Base-by-base conservation (phyloP, 1,284 basidiomycete species). In the Rugosomyces carneus region DNA sequence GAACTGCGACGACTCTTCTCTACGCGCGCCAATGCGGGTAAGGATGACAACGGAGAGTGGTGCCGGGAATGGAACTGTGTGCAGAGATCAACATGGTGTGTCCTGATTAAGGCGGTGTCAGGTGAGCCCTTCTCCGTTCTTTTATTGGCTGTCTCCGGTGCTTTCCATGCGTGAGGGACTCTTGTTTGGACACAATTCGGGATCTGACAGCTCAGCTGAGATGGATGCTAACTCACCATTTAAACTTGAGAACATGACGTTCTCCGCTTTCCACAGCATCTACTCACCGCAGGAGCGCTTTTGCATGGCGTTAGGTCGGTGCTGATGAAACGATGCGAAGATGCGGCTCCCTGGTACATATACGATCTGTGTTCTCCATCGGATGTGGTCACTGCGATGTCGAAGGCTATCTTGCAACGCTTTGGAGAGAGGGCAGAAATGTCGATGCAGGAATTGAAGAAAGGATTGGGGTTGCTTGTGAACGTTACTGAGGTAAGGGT, bases 21-120 rank as follows among this genome's bases (percentile, higher is more conserved):
- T 2, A 53, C 59, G 1, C 70, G 62, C 36, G 41, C 58, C 1
- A 58, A 56, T 19, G 10, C 4, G 11, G 2, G 10, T 7, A 18
- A 18, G 26, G 18, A 5, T 13, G 20, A 16, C 13, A 2, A 21
- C 10, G 23, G 3, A 7, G 69, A 72, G 3, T 80, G 79, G n/a
- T n/a, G n/a, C n/a, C n/a, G n/a, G 78, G 58, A 65, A 24, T 81
- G 80, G 79, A 59, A 65, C 27, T 54, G 57, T 5, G 67, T 71
- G 2, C 68, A 71, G 54, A 50, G 62, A 27, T 64, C 70, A 50
- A 66, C 71, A 1, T 84, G 81, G 81, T 57, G 62, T 4, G 59
- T 60, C 37, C 56, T 84, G 9, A 73, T 70, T 39, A 60, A 66
- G 11, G 66, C 68, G 11, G 54, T 79, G n/a, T 50, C 66, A 20